A percentile compares a stretch with the other conserved stretches of the same genome.
These are phyloP conservation scores for Pichia eremophila DNA, from an alignment of 805 yeast genomes.

Conservation along the genomic window DNA sequence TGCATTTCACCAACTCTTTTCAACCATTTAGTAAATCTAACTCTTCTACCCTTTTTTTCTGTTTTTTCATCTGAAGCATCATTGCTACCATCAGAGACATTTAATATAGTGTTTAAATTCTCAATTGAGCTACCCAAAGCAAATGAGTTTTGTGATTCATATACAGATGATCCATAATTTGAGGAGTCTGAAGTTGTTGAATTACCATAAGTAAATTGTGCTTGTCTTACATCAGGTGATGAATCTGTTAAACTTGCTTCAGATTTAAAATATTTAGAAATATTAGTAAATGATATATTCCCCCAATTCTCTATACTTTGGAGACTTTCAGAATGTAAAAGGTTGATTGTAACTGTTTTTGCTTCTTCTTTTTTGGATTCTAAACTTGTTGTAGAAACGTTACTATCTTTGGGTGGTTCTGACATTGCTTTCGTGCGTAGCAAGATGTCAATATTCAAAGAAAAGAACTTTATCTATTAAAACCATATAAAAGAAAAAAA, in stretches of 20 bases:
- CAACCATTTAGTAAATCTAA: not conserved
- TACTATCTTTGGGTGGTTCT: too few species aligned
- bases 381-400: not conserved
- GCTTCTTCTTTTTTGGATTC: not conserved
- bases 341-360: not conserved
- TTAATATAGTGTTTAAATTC: not conserved
- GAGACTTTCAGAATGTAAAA: not conserved
- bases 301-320: not conserved
- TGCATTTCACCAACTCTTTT: not conserved
- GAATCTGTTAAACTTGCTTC: too few species aligned
- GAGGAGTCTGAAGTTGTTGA: not conserved
- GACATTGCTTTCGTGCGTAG: not conserved
- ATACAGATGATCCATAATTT: not conserved
- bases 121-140: not conserved
- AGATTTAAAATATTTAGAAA: not conserved
- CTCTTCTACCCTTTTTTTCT: too few species aligned
- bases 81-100: not conserved
- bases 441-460: too few species aligned
- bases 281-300: not conserved
- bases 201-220: not conserved
- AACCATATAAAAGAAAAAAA: too few species aligned
- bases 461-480: too few species aligned
- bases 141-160: not conserved
- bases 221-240: not conserved
- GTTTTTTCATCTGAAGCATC: not conserved